Percentiles rank a stretch among this genome's conserved stretches.
Conservation (phyloP, 2,329 filamentous ascomycete genomes). For the Colletotrichum orbiculare region DNA sequence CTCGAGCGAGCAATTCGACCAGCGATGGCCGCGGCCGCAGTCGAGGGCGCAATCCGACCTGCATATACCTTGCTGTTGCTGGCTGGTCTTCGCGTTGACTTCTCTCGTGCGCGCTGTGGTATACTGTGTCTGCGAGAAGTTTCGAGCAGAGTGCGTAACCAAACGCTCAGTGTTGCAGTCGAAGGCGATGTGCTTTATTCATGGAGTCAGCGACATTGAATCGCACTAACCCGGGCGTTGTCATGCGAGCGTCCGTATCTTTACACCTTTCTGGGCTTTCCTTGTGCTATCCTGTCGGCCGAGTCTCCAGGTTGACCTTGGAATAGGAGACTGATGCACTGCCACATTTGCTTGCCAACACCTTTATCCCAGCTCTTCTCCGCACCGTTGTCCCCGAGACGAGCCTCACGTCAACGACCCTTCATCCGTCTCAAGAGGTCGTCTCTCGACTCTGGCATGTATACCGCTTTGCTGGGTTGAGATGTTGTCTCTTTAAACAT, state of each 20-base stretch:
- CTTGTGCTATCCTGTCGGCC: too few relatives aligned
- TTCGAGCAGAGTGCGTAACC: too few relatives aligned
- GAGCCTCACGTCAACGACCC: neutral
- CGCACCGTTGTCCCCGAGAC: slow-evolving; percentile 33
- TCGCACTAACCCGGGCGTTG: neutral
- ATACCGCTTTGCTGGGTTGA: neutral
- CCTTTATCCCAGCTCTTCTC: slow-evolving; percentile 14
- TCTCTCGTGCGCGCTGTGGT: too few relatives aligned
- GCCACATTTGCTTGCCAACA: slow-evolving; percentile 15
- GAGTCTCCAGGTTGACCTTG: neutral
- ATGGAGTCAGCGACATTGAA: slow-evolving; percentile 1
- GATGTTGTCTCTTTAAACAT: slow-evolving; percentile 12
- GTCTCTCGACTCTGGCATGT: neutral
- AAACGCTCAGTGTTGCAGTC: slow-evolving; percentile 9
- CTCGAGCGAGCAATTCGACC: slow-evolving; percentile 60
- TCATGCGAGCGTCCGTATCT: too few relatives aligned
- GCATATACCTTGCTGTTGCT: slow-evolving; percentile 53
- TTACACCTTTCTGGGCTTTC: too few relatives aligned
- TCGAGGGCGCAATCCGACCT: slow-evolving; percentile 60
- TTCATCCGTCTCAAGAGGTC: neutral
- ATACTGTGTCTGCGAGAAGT: too few relatives aligned
- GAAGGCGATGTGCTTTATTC: slow-evolving; percentile 2
- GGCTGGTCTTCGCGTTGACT: neutral
- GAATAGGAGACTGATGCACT: slow-evolving; percentile 9
- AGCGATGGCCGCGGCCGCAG: slow-evolving; percentile 65